Evolutionary conservation across 2,329 filamentous ascomycete genomes (phyloP).

Genomic region (Trichoderma aggressivum): DNA sequence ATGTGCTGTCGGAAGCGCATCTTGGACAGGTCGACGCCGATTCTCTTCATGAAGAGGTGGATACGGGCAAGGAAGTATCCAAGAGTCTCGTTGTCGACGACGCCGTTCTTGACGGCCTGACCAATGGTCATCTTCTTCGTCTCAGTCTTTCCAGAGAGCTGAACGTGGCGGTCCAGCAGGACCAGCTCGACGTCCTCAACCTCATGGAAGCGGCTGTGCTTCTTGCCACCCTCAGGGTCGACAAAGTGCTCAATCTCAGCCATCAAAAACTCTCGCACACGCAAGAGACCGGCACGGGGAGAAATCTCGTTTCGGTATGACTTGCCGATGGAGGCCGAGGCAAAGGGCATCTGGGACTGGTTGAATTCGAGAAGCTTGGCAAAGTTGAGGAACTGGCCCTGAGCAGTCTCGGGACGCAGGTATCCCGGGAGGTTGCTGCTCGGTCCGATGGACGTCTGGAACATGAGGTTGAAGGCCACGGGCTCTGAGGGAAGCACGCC

Average conservation of each 20-base stretch:
- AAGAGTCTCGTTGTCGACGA: conserved; percentile 95
- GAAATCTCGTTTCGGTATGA: conserved; percentile 99
- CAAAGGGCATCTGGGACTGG: conserved; percentile 92
- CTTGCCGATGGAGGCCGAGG: conserved; percentile 94
- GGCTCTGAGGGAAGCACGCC: conserved; percentile 74
- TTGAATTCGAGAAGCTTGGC: conserved; percentile 95
- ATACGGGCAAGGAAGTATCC: conserved; percentile 97
- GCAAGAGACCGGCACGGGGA: conserved; percentile 81
- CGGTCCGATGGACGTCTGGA: conserved; percentile 90
- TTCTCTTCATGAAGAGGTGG: conserved; percentile 81
- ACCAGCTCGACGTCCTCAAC: conserved; percentile 80
- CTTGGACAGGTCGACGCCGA: conserved; percentile 84
- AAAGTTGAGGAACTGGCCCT: conserved; percentile 98
- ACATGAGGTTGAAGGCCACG: conserved; percentile 97
- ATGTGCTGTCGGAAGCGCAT: conserved; percentile 97
- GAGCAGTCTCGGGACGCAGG: conserved; percentile 89
- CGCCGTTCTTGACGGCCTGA: conserved; percentile 74
- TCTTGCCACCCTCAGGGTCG: conserved; percentile 91
- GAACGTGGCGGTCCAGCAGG: conserved; percentile 79
- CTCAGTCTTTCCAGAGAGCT: conserved; percentile 80
- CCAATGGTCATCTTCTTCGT: conserved; percentile 74
- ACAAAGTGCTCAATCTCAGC: conserved; percentile 99
- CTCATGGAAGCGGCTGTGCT: conserved; percentile 82
- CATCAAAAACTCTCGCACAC: conserved; percentile 97
- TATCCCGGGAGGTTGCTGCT: conserved; percentile 84